Conservation (phyloP, 2,329 filamentous ascomycete genomes). For the Penicillium sp. region DNA sequence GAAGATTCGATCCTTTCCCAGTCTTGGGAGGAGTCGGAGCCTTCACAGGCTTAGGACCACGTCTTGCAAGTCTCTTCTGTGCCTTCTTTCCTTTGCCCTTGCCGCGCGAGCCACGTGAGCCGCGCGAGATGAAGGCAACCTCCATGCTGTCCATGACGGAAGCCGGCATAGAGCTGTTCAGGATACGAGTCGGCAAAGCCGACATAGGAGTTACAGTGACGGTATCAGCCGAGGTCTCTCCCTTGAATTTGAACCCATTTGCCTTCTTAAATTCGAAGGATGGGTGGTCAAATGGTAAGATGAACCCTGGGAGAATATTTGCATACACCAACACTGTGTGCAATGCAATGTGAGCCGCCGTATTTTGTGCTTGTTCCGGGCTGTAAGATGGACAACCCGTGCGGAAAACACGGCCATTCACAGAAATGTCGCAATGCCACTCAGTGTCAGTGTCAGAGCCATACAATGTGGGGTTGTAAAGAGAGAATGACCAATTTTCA, state of each 20-base stretch:
- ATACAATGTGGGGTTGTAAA: background rate
- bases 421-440: conserved; percentile 29
- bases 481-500: background rate
- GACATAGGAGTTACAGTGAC: background rate
- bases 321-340: conserved; percentile 25
- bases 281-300: conserved; percentile 10
- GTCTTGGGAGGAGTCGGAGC: background rate
- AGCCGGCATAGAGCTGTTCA: too few species aligned
- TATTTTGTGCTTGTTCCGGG: conserved; percentile 28
- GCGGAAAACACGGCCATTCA: conserved; percentile 16
- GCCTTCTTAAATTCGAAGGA: background rate
- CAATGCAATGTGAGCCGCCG: conserved; percentile 30
- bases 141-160: too few species aligned
- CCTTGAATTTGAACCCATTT: background rate
- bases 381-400: conserved; percentile 19
- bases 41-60: background rate
- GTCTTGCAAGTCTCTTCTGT: too few species aligned
- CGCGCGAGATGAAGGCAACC: too few species aligned
- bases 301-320: conserved; percentile 25
- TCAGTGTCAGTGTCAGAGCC: background rate
- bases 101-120: too few species aligned
- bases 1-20: background rate
- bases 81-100: background rate
- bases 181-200: too few species aligned
- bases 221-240: background rate